Percentiles rank a stretch among this genome's conserved stretches.
phyloP scores from a whole-genome alignment of 306 rosid species.

The Senna siamea region DNA sequence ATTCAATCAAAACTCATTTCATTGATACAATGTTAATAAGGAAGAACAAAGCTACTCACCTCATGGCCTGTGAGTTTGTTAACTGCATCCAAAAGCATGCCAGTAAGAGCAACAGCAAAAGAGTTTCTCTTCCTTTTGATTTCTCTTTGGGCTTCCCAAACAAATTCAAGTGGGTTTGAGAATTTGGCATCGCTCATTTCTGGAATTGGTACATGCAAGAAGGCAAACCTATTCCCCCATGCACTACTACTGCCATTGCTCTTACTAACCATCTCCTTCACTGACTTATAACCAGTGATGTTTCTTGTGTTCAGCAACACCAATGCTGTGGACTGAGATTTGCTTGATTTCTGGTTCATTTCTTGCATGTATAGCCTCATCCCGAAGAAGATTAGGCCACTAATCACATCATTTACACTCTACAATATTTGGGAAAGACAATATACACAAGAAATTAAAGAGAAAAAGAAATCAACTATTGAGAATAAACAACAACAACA shows the following conservation, averaged over 20 bases:
- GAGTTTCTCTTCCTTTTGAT: conserved; percentile 47
- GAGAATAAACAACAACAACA: neutral
- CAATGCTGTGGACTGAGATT: conserved; percentile 44
- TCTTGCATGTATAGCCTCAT: conserved; percentile 57
- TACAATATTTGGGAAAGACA: neutral
- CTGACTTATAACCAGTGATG: conserved; percentile 46
- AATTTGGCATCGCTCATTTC: conserved; percentile 27
- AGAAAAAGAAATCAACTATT: neutral
- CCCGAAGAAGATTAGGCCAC: conserved; percentile 53
- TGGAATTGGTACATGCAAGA: conserved; percentile 54
- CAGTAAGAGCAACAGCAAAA: conserved; percentile 39
- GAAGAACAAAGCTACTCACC: conserved; percentile 41
- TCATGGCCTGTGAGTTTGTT: conserved; percentile 54
- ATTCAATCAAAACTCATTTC: neutral
- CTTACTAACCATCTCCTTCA: conserved; percentile 53
- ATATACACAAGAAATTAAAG: neutral
- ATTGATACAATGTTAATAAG: too few relatives aligned
- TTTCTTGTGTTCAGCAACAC: conserved; percentile 49
- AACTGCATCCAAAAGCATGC: conserved; percentile 35
- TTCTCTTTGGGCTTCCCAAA: conserved; percentile 42
- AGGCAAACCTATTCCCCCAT: conserved; percentile 62
- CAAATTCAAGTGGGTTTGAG: conserved; percentile 48
- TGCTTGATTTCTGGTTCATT: conserved; percentile 36
- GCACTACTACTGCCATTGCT: conserved; percentile 18
- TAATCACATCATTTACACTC: conserved; percentile 56